Evolutionary conservation across 2,329 filamentous ascomycete species (phyloP).

Genomic region (Neoscytalidium dimidiatum): DNA sequence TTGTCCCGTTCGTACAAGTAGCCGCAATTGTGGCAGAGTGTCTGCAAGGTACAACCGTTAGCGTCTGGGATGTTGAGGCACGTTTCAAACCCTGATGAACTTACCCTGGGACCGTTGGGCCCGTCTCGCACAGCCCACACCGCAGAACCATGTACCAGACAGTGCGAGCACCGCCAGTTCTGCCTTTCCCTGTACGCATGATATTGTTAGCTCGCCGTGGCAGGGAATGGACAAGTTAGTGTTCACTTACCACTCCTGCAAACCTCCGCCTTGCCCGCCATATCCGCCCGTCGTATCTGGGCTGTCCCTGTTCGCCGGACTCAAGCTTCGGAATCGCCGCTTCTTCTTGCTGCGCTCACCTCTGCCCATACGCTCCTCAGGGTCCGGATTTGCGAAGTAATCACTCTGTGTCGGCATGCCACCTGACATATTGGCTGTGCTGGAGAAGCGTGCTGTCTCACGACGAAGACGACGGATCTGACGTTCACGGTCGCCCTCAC

Average conservation of each 20-base stretch:
- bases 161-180: conserved; percentile 87
- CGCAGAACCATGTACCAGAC: conserved; percentile 80
- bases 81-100: conserved; percentile 35
- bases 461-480: conserved; percentile 83
- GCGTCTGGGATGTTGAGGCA: neutral
- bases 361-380: conserved; percentile 82
- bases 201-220: neutral
- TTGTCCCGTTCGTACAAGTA: conserved; percentile 86
- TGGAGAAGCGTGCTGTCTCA: conserved; percentile 91
- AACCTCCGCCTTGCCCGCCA: conserved; percentile 66
- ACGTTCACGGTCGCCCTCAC: conserved; percentile 89
- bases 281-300: conserved; percentile 69
- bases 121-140: conserved; percentile 96
- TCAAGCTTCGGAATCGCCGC: conserved; percentile 84
- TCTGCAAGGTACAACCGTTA: conserved; percentile 49
- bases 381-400: conserved; percentile 59
- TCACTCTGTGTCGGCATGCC: conserved; percentile 65
- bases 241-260: conserved; percentile 43
- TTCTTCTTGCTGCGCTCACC: conserved; percentile 96
- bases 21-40: conserved; percentile 91
- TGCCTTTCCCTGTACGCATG: conserved; percentile 63
- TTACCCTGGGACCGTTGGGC: conserved; percentile 78
- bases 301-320: conserved; percentile 78
- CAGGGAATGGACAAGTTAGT: neutral
- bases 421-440: conserved; percentile 77